phyloP scores from a whole-genome alignment of 202 grass and related monocot species.

The Carex sylvatica region DNA sequence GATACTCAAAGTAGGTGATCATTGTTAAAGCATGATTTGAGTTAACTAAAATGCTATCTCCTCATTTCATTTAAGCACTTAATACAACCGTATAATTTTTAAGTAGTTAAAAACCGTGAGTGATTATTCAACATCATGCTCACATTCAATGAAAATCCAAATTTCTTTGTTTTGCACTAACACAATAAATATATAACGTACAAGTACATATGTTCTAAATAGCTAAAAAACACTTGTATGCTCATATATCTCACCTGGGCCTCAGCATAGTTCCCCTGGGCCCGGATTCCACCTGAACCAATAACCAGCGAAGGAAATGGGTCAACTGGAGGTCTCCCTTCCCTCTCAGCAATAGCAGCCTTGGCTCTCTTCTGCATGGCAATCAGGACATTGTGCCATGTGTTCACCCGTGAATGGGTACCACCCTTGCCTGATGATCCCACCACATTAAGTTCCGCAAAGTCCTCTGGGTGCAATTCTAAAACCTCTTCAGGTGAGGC shows the following conservation, averaged over 20 bases:
- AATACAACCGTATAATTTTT: not conserved
- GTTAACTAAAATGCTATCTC: not conserved
- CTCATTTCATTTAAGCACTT: not conserved
- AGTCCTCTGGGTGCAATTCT: slow-evolving; percentile 47
- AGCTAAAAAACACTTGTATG: not conserved
- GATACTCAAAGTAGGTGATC: not conserved
- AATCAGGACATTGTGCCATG: slow-evolving; percentile 90
- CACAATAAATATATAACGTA: not conserved
- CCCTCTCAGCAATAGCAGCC: slow-evolving; percentile 43
- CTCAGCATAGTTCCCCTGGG: slow-evolving; percentile 81
- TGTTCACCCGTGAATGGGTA: slow-evolving; percentile 57
- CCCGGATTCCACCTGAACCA: slow-evolving; percentile 43
- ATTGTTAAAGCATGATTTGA: not conserved
- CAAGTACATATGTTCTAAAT: not conserved
- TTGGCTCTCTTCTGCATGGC: slow-evolving; percentile 89
- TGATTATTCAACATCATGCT: not conserved
- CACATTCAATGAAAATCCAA: not conserved
- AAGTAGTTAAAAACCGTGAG: not conserved
- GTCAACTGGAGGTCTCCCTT: slow-evolving; percentile 48
- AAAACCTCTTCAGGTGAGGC: slow-evolving; percentile 71
- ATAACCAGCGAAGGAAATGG: slow-evolving; percentile 93
- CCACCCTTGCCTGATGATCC: slow-evolving; percentile 30
- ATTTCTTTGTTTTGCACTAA: not conserved
- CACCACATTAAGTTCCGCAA: slow-evolving; percentile 51
- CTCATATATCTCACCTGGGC: slow-evolving; percentile 58